Percentiles rank a stretch among this genome's conserved stretches.
These are phyloP conservation scores for Ajuga chamaepitys DNA, from an alignment of 257 asterid genomes.

Conservation along the genomic window DNA sequence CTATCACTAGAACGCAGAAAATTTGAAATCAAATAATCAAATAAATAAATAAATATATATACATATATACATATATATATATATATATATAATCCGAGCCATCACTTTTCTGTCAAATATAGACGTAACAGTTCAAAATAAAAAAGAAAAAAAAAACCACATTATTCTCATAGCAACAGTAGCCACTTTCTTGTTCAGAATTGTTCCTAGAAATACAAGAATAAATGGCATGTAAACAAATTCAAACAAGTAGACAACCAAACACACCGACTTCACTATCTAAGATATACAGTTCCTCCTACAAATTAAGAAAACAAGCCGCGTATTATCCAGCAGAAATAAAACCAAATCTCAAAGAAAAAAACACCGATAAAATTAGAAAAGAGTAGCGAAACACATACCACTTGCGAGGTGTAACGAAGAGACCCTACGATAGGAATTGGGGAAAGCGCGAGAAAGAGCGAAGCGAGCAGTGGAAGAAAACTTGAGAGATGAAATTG, in stretches of 20 bases:
- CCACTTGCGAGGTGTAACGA: conserved; percentile 41
- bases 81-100: too few species aligned
- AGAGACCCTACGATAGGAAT: conserved; percentile 26
- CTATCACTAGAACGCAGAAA: too few species aligned
- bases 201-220: not conserved
- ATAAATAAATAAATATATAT: too few species aligned
- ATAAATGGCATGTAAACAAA: not conserved
- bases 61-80: too few species aligned
- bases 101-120: too few species aligned
- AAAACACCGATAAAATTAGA: not conserved
- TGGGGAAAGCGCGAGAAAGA: conserved; percentile 24
- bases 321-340: not conserved
- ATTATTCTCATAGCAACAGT: not conserved
- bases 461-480: conserved; percentile 38
- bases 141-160: too few species aligned
- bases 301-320: not conserved
- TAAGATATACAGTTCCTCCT: not conserved
- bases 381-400: conserved; percentile 9
- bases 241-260: conserved; percentile 8
- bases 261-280: not conserved
- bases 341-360: too few species aligned
- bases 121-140: too few species aligned
- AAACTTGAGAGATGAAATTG: conserved; percentile 55
- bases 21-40: too few species aligned
- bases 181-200: conserved; percentile 2